Evolutionary conservation across 2,329 filamentous ascomycete genomes (phyloP).

Genomic region (Penicillium sp.): DNA sequence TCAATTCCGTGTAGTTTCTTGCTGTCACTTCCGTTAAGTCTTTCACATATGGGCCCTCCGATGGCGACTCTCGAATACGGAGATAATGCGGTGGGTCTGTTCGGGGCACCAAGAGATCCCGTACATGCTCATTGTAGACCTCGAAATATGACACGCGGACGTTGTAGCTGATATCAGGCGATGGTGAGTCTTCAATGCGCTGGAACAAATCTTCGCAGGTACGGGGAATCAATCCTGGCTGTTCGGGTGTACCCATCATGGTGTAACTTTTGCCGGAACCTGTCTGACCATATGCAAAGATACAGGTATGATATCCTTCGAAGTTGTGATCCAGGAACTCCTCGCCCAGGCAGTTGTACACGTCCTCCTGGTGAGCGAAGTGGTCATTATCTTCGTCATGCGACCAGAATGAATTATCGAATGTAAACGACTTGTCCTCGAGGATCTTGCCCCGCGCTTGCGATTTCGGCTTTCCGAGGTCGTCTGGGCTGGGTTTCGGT

Average conservation of each 20-base stretch:
- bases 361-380: constrained; percentile 88
- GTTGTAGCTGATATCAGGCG: constrained; percentile 91
- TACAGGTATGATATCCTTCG: constrained; percentile 98
- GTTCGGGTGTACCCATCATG: constrained; percentile 85
- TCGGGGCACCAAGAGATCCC: constrained; percentile 81
- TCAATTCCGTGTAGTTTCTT: constrained; percentile 79
- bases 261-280: constrained; percentile 98
- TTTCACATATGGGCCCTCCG: constrained; percentile 94
- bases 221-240: constrained; percentile 87
- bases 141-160: constrained; percentile 98
- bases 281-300: constrained; percentile 97
- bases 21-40: constrained; percentile 93
- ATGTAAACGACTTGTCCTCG: constrained; percentile 90
- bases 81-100: constrained; percentile 84
- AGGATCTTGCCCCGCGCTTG: constrained; percentile 68
- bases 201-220: constrained; percentile 96
- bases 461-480: constrained; percentile 56
- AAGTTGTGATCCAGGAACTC: constrained; percentile 99
- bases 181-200: constrained; percentile 80
- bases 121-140: constrained; percentile 98
- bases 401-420: constrained; percentile 99
- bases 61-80: constrained; percentile 93
- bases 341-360: constrained; percentile 91
- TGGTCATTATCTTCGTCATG: constrained; percentile 75
- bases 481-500: constrained; percentile 57